Conservation (phyloP, 2,329 filamentous ascomycete species). For the Fusarium ramigenum region DNA sequence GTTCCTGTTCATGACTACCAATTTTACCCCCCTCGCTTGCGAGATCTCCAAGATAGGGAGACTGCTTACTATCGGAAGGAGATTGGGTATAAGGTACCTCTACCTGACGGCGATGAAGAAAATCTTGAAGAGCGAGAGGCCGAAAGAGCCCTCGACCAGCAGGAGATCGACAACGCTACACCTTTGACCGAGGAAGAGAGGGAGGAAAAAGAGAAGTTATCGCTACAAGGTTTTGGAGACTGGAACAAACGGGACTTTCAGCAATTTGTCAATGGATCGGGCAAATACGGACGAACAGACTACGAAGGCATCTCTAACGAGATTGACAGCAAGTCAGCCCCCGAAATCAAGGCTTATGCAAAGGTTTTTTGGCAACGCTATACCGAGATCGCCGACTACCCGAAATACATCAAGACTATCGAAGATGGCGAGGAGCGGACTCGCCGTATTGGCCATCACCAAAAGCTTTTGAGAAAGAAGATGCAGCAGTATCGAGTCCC, state of each 20-base stretch:
- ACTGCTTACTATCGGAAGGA: conserved; percentile 96
- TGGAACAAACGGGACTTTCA: conserved; percentile 99
- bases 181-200: conserved; percentile 90
- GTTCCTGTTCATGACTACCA: conserved; percentile 94
- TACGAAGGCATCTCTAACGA: conserved; percentile 88
- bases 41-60: conserved; percentile 93
- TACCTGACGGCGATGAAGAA: conserved; percentile 90
- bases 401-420: conserved; percentile 88
- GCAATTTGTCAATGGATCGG: conserved; percentile 95
- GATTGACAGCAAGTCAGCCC: conserved; percentile 86
- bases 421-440: conserved; percentile 93
- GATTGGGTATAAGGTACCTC: conserved; percentile 91
- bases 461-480: conserved; percentile 93
- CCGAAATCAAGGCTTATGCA: conserved; percentile 90
- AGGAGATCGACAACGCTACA: conserved; percentile 91
- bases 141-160: conserved; percentile 86
- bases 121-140: conserved; percentile 85
- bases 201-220: conserved; percentile 83
- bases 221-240: conserved; percentile 85
- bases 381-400: conserved; percentile 87
- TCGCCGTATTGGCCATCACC: conserved; percentile 88
- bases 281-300: conserved; percentile 88
- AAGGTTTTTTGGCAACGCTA: conserved; percentile 98
- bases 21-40: conserved; percentile 87
- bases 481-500: conserved; percentile 97